These are phyloP conservation scores for Agaricus sinodeliciosus DNA, from an alignment of 768 basidiomycete genomes.

Conservation along the genomic window DNA sequence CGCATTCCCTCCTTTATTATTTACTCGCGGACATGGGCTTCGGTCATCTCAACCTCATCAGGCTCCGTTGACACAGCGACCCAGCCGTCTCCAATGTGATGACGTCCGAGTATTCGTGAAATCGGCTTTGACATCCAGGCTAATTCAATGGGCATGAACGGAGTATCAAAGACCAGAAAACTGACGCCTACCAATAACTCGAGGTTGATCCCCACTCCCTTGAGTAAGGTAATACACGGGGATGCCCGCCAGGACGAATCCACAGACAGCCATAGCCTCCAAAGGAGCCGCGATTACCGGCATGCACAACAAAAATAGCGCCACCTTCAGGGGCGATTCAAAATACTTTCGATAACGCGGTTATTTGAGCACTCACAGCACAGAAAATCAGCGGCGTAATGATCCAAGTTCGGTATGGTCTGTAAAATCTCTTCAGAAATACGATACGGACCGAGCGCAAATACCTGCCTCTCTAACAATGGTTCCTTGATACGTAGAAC, in stretches of 20 bases:
- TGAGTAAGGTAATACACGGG: conserved; percentile 82
- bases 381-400: conserved; percentile 88
- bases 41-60: conserved; percentile 66
- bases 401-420: conserved; percentile 92
- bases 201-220: conserved; percentile 33
- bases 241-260: conserved; percentile 63
- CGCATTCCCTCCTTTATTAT: neutral
- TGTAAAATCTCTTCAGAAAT: conserved; percentile 19
- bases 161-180: neutral
- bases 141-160: conserved; percentile 16
- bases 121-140: conserved; percentile 22
- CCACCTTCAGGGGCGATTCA: conserved; percentile 44
- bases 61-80: conserved; percentile 68
- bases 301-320: conserved; percentile 88
- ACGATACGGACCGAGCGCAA: neutral
- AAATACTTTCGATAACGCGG: neutral
- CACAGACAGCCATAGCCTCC: conserved; percentile 81
- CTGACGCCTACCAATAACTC: conserved; percentile 33
- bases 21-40: conserved; percentile 1
- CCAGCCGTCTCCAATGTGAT: conserved; percentile 60
- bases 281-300: conserved; percentile 89
- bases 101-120: conserved; percentile 44
- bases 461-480: conserved; percentile 63
- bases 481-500: conserved; percentile 90
- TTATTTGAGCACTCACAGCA: conserved; percentile 44